Conservation (phyloP, 306 rosid genomes). For the Begonia peltatifolia region DNA sequence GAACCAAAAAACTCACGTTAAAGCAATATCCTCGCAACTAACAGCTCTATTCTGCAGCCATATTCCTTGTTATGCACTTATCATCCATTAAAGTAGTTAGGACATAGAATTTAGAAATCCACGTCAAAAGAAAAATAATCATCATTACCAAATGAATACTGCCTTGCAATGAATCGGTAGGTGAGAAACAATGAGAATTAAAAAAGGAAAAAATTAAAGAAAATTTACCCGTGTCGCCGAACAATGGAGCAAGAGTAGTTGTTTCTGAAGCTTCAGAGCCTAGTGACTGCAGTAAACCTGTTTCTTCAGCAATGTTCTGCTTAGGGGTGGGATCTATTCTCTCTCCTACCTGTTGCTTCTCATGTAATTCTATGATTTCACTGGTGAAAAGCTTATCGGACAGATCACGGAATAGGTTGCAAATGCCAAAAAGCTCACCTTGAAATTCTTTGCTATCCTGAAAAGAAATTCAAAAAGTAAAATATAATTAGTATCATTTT, state of each 20-base stretch:
- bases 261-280: constrained; percentile 23
- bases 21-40: too few relatives aligned
- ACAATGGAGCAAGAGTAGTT: constrained; percentile 27
- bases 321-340: constrained; percentile 6
- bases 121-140: too few relatives aligned
- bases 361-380: constrained; percentile 58
- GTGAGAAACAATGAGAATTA: constrained; percentile 1
- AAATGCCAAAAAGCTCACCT: constrained; percentile 91
- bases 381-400: constrained; percentile 80
- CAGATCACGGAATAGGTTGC: constrained; percentile 80
- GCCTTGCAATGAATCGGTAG: not conserved
- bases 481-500: not conserved
- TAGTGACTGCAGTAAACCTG: constrained; percentile 9
- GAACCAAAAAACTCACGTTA: too few relatives aligned
- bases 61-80: too few relatives aligned
- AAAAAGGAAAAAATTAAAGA: not conserved
- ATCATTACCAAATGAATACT: not conserved
- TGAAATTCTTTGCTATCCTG: constrained; percentile 89
- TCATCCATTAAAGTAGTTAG: too few relatives aligned
- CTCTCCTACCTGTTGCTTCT: constrained; percentile 16
- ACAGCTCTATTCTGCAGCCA: too few relatives aligned
- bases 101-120: too few relatives aligned
- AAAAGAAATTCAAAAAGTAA: constrained; percentile 4
- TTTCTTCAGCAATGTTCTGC: constrained; percentile 21
- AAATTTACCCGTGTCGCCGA: constrained; percentile 59